phyloP scores from a whole-genome alignment of 495 filamentous ascomycete genomes.

The Aspergillus leporis region DNA sequence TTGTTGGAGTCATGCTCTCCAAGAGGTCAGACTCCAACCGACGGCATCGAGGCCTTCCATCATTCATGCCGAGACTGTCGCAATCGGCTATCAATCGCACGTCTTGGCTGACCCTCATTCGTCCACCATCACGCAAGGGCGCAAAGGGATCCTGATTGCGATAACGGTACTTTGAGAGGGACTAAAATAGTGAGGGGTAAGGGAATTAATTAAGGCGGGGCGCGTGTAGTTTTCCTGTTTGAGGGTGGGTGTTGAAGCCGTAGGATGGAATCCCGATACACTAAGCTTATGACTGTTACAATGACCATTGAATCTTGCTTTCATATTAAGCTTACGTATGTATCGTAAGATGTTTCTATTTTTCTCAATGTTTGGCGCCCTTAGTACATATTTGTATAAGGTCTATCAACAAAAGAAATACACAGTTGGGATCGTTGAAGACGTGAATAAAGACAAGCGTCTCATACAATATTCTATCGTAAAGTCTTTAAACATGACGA shows the following conservation, averaged over 20 bases:
- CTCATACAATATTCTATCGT: background rate
- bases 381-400: no score
- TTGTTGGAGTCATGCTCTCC: background rate
- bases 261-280: background rate
- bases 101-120: background rate
- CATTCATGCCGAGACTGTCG: background rate
- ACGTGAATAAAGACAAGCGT: background rate
- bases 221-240: background rate
- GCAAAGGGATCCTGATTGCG: background rate
- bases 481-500: background rate
- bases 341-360: no score
- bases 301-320: background rate
- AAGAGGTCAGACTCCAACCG: background rate
- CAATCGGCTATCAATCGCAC: background rate
- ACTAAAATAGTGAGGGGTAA: background rate
- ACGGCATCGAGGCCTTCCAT: background rate
- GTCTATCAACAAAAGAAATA: no score
- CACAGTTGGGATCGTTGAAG: no score
- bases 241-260: background rate
- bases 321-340: no score
- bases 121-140: background rate
- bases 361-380: no score
- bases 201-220: background rate
- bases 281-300: background rate
- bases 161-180: background rate